A percentile compares a stretch with the other conserved stretches of the same genome.
Evolutionary conservation across 352 stramenopile species (phyloP).

Genomic region (Phytophthora idaei): DNA sequence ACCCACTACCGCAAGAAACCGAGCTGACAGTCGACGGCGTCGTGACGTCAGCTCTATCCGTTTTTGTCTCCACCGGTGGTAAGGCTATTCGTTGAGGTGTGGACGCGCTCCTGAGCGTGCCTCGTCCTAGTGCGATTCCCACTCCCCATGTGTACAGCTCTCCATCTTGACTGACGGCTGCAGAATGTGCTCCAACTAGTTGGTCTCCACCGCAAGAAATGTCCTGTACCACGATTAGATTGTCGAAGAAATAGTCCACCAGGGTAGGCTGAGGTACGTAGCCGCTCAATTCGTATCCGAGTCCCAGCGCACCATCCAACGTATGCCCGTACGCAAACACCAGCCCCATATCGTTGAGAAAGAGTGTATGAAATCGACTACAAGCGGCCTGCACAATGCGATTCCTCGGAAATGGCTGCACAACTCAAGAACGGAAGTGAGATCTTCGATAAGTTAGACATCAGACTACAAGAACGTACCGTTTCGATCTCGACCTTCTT

Average conservation of each 20-base stretch:
- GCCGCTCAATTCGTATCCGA: conserved; percentile 24
- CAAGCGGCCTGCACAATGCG: conserved; percentile 65
- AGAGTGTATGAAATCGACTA: conserved; percentile 61
- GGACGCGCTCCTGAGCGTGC: conserved; percentile 42
- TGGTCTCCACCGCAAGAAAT: conserved; percentile 63
- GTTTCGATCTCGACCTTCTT: conserved; percentile 37
- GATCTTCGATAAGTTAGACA: not conserved
- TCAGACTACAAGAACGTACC: conserved; percentile 26
- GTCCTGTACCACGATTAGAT: conserved; percentile 39
- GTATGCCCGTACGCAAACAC: conserved; percentile 63
- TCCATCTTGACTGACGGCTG: conserved; percentile 60
- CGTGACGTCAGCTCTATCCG: not conserved
- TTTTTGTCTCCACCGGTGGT: conserved; percentile 9
- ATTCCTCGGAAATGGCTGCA: conserved; percentile 59
- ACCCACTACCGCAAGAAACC: conserved; percentile 77
- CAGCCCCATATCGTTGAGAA: conserved; percentile 68
- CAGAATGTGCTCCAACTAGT: conserved; percentile 69
- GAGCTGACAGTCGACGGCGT: conserved; percentile 21
- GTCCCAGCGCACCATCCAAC: conserved; percentile 60
- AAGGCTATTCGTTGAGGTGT: conserved; percentile 44
- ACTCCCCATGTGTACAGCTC: conserved; percentile 82
- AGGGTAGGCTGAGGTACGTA: conserved; percentile 44
- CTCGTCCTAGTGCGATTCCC: conserved; percentile 53
- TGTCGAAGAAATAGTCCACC: conserved; percentile 62
- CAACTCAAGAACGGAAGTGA: not conserved